Base-by-base conservation (phyloP, 495 filamentous ascomycete genomes). In the Hypoxylon crocopeplum region DNA sequence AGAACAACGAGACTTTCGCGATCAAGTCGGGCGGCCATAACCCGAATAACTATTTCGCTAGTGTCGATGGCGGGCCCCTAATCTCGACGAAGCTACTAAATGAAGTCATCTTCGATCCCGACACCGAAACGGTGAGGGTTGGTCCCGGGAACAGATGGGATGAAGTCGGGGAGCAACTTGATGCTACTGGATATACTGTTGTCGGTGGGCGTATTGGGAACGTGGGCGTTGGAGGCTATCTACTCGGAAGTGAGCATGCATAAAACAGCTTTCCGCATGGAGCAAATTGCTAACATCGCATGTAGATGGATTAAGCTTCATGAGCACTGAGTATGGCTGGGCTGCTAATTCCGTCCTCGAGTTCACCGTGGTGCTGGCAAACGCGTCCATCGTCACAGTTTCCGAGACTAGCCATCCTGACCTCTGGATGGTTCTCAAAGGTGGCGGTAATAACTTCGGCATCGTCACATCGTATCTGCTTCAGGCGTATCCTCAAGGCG, bases 301-400 rank as follows among this genome's bases (percentile, higher is more conserved):
- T 36, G 19, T 37, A 63, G 56, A 76, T 47, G 82, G 82, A 1
- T 56, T 76, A 8, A 69, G 64, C 20, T 84, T 82, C 47, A 69
- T 85, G 59, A 80, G 80, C 20, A 77, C 77, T 11, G 74, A 84
- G 58, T 83, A 83, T 53, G 84, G 83, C 12, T 84, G 80, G 77
- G 81, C 77, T 3, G 78, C 79, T 19, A 81, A 81, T 59, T 82
- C 80, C 5, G 71, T 83, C 3, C 41, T 79, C 39, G 77, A 82
- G 40, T 84, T 69, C 56, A 81, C 86, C 37, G 74, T 86, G 12
- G 82, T 86, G 17, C 70, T 86, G 6, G 79, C 82, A 39, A 81
- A 82, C 62, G 77, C 78, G 16, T 80, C 74, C 15, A 74, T 85
- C 62, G 72, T 81, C 19, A 75, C 77, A 39, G 82, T 79, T 6